A percentile compares a stretch with the other conserved stretches of the same genome.
phyloP scores from a whole-genome alignment of 371 early-diverging fungal genomes.

The Rhizopus sp. region DNA sequence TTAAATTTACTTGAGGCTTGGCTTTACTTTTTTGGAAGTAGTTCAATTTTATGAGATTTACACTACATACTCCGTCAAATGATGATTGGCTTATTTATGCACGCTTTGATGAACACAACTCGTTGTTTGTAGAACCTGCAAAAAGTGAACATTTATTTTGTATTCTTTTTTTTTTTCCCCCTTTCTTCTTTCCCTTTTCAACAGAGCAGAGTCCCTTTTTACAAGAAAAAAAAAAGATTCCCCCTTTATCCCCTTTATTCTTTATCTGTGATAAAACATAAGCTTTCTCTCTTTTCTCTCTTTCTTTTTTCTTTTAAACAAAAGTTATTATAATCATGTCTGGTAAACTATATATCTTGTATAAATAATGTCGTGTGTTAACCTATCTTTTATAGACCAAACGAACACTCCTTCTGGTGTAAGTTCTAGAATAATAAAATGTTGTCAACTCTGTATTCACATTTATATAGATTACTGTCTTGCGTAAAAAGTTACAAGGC shows the following conservation, averaged over 20 bases:
- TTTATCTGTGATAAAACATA: neutral
- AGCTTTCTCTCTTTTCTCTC: conserved; percentile 2
- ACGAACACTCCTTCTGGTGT: conserved; percentile 37
- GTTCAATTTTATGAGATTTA: no score
- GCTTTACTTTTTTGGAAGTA: neutral
- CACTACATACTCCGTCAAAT: no score
- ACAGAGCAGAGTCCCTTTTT: no score
- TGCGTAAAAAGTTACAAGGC: conserved; percentile 84
- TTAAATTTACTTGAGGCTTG: neutral
- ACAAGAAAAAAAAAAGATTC: neutral
- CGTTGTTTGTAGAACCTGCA: no score
- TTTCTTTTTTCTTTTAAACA: neutral
- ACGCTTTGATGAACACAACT: no score
- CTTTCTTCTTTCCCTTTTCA: no score
- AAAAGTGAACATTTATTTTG: no score
- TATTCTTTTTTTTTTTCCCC: no score
- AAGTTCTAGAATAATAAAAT: conserved; percentile 7
- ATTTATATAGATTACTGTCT: conserved; percentile 38
- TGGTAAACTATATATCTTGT: conserved; percentile 21
- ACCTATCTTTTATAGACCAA: conserved; percentile 26
- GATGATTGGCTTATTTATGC: no score
- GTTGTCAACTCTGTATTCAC: conserved; percentile 8
- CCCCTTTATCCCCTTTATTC: conserved; percentile 11
- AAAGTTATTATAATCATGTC: conserved; percentile 16
- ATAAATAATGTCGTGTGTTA: neutral